Base-by-base conservation (phyloP, 1,139 yeast genomes). In the Suhomyces kunorum region DNA sequence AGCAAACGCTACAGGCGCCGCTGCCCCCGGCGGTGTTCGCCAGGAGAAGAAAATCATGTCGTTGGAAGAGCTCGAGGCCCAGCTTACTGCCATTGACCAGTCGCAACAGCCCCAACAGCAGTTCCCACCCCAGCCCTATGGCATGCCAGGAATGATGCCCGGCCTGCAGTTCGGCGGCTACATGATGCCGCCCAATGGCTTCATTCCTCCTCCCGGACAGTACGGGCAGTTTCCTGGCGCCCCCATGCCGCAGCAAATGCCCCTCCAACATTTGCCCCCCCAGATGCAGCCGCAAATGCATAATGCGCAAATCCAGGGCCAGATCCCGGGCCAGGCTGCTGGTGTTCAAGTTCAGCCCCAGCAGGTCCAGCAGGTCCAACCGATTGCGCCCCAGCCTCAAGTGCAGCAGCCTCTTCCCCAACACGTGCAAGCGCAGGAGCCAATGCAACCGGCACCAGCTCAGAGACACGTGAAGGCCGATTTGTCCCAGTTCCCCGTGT, bases 61-160 rank as follows among this genome's bases (percentile, higher is more conserved):
- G 12, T 68, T 85, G 51, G 88, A 82, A 58, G 92, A 86, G 53
- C 81, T 83, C 49, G 92, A 85, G 59, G 87, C 90, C 11, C 87
- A 80, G 54, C 73, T 85, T 62, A 68, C 80, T 46, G 69, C 76
- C 17, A 71, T 71, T 48, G 76, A 71, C 46, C 64, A 59, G 40
- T 40, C 54, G 19, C 68, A 60, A 28, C 61, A 53, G 32, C 59
- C 48, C 9, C 34, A 32, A 12, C 58, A 49, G 37, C 63, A 56
- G 36, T 53, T 44, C 24, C 62, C 54, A 14, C 60, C 47, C 27
- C 61, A 52, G 38, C 52, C 51, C 5, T 67, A 55, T 48, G 70
- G 66, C 11, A 55, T 64, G 48, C 71, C 71, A 24, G 71, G 71
- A 7, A 61, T 67, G 61, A 67, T 68, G 28, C 69, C 54, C 6